Evolutionary conservation across 2,329 filamentous ascomycete genomes (phyloP), one percentile per base, ranked within the genome.

Genomic region (Alternaria postmessia): DNA sequence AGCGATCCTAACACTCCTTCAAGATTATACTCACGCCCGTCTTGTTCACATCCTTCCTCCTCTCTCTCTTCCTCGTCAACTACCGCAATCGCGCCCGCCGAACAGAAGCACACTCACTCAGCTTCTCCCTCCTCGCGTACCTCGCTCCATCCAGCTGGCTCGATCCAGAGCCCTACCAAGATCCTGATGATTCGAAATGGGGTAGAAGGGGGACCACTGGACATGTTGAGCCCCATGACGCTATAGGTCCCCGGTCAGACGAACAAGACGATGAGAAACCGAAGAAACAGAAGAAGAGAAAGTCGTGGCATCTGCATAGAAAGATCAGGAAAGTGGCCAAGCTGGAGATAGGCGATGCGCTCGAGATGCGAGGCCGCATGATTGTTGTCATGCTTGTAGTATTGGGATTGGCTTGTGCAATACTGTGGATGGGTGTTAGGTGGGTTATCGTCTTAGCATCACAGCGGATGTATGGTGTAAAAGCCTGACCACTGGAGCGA

Each of bases 31-130:
- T 89, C 78, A 89, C 88, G 0, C 88, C 89, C 7, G 66, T 91
- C 62, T 82, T 87, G 64, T 86, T 91, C 73, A 80, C 87, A 51
- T 85, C 87, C 22, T 91, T 91, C 77, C 75, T 92, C 42, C 46
- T 91, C 64, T 91, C 89, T 2, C 84, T 91, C 46, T 82, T 84
- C 72, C 76, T 90, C 52, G 83, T 91, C 43, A 88, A 91, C 78
- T 79, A 84, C 51, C 82, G 82, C 59, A 87, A 83, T 78, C 86
- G 69, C 70, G 81, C 70, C 72, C 82, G 75, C 82, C 88, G 76
- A 77, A 80, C 68, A 63, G 75, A 67, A 38, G 65, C 72, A 6
- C 61, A 66, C 47, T 59, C 75, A 76, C 59, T 65, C 53, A 64
- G 48, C 42, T 62, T 54, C 7, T 68, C 67, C 12, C 55, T 68